Percentiles rank a stretch among this genome's conserved stretches.
phyloP scores from a whole-genome alignment of 2,329 filamentous ascomycete species.

The Endoconidiophora laricicola region DNA sequence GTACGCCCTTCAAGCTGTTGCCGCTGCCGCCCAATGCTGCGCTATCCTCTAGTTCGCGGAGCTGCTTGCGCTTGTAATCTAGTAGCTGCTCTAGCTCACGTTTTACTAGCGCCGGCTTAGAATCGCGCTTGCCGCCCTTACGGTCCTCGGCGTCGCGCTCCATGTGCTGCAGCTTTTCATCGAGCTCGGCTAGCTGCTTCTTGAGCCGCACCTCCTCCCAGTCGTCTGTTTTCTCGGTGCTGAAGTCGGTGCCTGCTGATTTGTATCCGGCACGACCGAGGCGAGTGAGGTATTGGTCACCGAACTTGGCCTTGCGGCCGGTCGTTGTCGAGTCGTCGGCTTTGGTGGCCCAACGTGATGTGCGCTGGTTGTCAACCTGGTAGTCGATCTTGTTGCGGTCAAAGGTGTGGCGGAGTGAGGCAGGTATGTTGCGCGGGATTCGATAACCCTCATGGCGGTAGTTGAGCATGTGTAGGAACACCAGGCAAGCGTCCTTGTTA shows the following conservation, averaged over 20 bases:
- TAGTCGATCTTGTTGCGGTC: constrained; percentile 96
- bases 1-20: constrained; percentile 51
- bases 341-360: constrained; percentile 63
- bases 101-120: constrained; percentile 82
- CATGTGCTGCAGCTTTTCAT: constrained; percentile 71
- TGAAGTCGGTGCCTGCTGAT: constrained; percentile 79
- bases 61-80: constrained; percentile 77
- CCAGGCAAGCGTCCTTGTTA: constrained; percentile 86
- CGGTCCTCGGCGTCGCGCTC: constrained; percentile 55
- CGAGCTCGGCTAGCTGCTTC: constrained; percentile 78
- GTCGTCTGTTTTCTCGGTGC: constrained; percentile 69
- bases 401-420: constrained; percentile 78
- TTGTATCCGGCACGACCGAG: constrained; percentile 72
- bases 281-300: constrained; percentile 86
- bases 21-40: constrained; percentile 53
- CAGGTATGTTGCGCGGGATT: constrained; percentile 79
- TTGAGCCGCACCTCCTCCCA: constrained; percentile 96
- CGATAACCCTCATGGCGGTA: constrained; percentile 89
- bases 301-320: constrained; percentile 90
- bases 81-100: constrained; percentile 83
- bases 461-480: constrained; percentile 93
- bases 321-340: constrained; percentile 67
- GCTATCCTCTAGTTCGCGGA: constrained; percentile 59
- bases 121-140: constrained; percentile 48
- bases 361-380: constrained; percentile 62